These are phyloP conservation scores for Chlorociboria aeruginascens DNA, from an alignment of 495 filamentous ascomycete species.

Conservation along the genomic window DNA sequence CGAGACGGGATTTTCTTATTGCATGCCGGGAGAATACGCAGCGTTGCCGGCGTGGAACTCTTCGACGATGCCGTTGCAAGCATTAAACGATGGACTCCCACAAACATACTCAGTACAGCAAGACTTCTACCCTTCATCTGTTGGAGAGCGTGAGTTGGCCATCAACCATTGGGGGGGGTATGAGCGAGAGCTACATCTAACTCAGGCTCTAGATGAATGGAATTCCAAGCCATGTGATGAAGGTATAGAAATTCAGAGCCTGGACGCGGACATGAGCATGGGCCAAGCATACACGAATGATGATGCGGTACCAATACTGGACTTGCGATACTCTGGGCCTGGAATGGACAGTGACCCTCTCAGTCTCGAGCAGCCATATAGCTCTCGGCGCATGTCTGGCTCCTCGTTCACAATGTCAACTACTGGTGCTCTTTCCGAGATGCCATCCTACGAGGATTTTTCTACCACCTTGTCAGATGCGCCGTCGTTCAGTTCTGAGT, in stretches of 20 bases:
- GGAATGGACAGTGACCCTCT: slow-evolving; percentile 18
- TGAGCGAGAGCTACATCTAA: slow-evolving; percentile 14
- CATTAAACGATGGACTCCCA: slow-evolving; percentile 34
- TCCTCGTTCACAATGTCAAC: slow-evolving; percentile 48
- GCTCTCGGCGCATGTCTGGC: slow-evolving; percentile 42
- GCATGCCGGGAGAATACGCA: slow-evolving; percentile 37
- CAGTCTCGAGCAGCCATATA: slow-evolving; percentile 21
- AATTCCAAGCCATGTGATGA: slow-evolving; percentile 38
- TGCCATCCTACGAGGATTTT: slow-evolving; percentile 48
- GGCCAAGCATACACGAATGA: slow-evolving; percentile 44
- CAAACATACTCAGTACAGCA: slow-evolving; percentile 38
- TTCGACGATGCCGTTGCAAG: slow-evolving; percentile 36
- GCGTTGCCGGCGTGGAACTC: slow-evolving; percentile 42
- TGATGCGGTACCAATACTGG: slow-evolving; percentile 42
- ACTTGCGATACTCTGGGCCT: slow-evolving; percentile 29
- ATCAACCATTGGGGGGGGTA: slow-evolving; percentile 10
- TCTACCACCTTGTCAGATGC: slow-evolving; percentile 43
- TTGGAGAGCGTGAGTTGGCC: slow-evolving; percentile 36
- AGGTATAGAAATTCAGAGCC: slow-evolving; percentile 29
- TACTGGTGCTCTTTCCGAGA: slow-evolving; percentile 42
- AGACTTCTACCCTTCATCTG: slow-evolving; percentile 38
- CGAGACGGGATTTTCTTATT: slow-evolving; percentile 43
- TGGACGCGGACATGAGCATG: slow-evolving; percentile 39
- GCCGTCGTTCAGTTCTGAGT: slow-evolving; percentile 43
- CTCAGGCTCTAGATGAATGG: slow-evolving; percentile 32